Conservation (phyloP, 2,329 filamentous ascomycete genomes). For the Cladosporium sp. region DNA sequence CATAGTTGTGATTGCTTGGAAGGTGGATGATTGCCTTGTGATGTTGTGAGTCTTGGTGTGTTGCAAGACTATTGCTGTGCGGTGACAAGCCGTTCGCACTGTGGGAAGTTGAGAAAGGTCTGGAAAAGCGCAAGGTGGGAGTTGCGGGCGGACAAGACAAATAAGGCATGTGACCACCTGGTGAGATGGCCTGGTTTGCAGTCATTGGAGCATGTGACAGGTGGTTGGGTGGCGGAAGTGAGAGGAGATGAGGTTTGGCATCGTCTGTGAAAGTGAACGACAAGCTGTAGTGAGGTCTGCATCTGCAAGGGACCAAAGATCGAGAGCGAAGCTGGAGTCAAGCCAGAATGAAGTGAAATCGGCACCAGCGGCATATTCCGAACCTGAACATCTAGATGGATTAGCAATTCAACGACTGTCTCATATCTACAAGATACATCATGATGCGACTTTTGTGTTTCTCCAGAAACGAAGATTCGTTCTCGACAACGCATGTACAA, state of each 20-base stretch:
- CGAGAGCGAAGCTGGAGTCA: constrained; percentile 12
- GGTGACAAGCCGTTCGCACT: not conserved
- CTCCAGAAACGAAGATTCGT: not conserved
- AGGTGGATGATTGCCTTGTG: not conserved
- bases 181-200: not conserved
- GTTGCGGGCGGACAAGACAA: not conserved
- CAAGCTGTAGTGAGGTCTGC: not conserved
- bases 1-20: constrained; percentile 14
- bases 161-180: not conserved
- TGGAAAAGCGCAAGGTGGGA: not conserved
- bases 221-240: not conserved
- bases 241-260: not conserved
- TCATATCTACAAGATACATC: too few species aligned
- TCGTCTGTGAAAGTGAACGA: not conserved
- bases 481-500: not conserved
- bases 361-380: not conserved
- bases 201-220: not conserved
- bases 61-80: not conserved
- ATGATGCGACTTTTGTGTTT: not conserved
- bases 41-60: not conserved
- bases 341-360: not conserved
- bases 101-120: not conserved
- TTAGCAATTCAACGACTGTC: not conserved
- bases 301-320: not conserved
- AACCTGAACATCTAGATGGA: not conserved